phyloP scores from a whole-genome alignment of 495 filamentous ascomycete species.

The Clohesyomyces aquaticus region DNA sequence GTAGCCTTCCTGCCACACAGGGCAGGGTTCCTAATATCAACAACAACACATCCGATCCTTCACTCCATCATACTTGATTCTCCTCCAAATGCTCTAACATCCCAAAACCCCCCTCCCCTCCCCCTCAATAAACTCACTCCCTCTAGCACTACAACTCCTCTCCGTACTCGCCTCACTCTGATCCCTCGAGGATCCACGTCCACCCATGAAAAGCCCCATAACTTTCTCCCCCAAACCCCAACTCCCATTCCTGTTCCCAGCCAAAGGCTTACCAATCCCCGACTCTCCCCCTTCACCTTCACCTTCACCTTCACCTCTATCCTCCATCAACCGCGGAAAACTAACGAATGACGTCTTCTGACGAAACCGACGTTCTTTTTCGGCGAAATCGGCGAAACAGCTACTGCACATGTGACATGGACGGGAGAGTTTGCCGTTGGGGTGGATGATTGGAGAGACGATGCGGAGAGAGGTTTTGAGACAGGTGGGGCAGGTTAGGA shows the following conservation, averaged over 20 bases:
- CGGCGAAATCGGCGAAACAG: background rate
- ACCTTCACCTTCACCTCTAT: background rate
- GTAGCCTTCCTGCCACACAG: background rate
- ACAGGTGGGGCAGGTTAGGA: background rate
- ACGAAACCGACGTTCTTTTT: background rate
- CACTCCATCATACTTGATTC: background rate
- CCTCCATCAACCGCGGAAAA: background rate
- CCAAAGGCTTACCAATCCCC: no score
- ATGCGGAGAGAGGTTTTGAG: background rate
- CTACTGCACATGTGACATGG: background rate
- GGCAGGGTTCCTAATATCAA: no score
- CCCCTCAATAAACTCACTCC: no score
- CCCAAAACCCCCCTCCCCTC: background rate
- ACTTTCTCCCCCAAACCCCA: background rate
- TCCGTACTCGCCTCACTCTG: background rate
- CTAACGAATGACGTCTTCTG: background rate
- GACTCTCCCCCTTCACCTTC: background rate
- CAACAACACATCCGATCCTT: background rate
- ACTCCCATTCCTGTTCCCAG: background rate
- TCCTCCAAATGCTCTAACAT: background rate
- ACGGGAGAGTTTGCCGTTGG: background rate
- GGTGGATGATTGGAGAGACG: background rate
- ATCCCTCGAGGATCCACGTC: background rate
- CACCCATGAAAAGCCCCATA: background rate
- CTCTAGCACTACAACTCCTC: background rate